Percentiles rank a stretch among this genome's conserved stretches.
Evolutionary conservation across 805 yeast genomes (phyloP).

Genomic region (Ogataea neopini): DNA sequence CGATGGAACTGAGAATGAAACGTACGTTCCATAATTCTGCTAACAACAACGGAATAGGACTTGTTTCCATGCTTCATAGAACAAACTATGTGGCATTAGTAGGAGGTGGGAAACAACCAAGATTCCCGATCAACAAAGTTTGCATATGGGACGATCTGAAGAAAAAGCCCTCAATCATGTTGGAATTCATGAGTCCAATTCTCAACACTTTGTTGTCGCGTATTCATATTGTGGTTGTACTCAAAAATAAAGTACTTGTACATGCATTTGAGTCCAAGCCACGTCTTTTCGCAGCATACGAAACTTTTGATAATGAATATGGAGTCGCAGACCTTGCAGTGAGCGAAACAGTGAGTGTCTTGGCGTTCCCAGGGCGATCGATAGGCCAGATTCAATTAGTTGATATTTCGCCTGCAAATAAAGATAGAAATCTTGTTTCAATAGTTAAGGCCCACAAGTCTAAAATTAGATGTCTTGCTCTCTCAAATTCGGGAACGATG

Average conservation of each 20-base stretch:
- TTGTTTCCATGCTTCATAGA: conserved; percentile 79
- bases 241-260: conserved; percentile 65
- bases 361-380: conserved; percentile 78
- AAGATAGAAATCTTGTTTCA: conserved; percentile 61
- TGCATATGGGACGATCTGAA: conserved; percentile 92
- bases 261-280: conserved; percentile 86
- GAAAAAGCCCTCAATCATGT: conserved; percentile 64
- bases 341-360: conserved; percentile 35
- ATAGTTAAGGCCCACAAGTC: conserved; percentile 79
- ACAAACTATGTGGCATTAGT: conserved; percentile 88
- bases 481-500: conserved; percentile 63
- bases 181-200: conserved; percentile 79
- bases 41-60: conserved; percentile 61
- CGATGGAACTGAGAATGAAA: conserved; percentile 73
- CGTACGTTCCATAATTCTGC: conserved; percentile 43
- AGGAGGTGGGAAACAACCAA: conserved; percentile 85
- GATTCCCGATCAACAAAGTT: conserved; percentile 74
- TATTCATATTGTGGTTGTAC: conserved; percentile 70
- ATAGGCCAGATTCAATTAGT: conserved; percentile 80
- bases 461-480: conserved; percentile 58
- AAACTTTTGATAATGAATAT: conserved; percentile 60
- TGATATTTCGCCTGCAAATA: conserved; percentile 66
- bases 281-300: conserved; percentile 58
- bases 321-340: conserved; percentile 58
- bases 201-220: conserved; percentile 74